phyloP scores from a whole-genome alignment of 2,329 filamentous ascomycete species.

The Hypoxylon sp. region DNA sequence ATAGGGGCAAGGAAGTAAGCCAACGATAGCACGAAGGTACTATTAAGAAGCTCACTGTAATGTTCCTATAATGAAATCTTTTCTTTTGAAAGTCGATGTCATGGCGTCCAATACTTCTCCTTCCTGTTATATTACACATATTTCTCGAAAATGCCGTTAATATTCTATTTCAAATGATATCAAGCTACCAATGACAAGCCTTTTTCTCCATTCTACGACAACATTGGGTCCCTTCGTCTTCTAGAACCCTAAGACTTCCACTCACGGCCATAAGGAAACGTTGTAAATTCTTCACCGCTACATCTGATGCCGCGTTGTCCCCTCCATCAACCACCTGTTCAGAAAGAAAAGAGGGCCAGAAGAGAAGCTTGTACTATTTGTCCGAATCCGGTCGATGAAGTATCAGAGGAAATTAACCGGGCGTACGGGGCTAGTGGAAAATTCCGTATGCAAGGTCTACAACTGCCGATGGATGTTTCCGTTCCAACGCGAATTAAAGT shows the following conservation, averaged over 20 bases:
- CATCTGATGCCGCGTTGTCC: background rate
- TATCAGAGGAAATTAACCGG: background rate
- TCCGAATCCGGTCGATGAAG: background rate
- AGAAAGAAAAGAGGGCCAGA: background rate
- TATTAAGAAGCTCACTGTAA: background rate
- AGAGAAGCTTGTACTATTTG: background rate
- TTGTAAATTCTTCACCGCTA: background rate
- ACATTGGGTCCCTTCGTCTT: background rate
- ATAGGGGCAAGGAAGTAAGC: background rate
- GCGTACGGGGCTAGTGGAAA: background rate
- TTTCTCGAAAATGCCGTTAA: background rate
- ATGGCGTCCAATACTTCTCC: background rate
- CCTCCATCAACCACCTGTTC: background rate
- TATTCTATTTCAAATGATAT: background rate
- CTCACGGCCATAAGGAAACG: background rate
- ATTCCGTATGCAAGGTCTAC: background rate
- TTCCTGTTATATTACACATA: background rate
- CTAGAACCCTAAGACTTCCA: background rate
- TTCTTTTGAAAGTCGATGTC: background rate
- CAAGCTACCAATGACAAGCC: background rate
- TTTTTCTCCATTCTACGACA: background rate
- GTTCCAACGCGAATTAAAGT: background rate
- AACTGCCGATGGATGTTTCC: background rate
- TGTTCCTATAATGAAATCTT: background rate
- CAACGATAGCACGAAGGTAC: background rate